Base-by-base conservation (phyloP, 2,329 filamentous ascomycete species). In the Aciculosporium take region DNA sequence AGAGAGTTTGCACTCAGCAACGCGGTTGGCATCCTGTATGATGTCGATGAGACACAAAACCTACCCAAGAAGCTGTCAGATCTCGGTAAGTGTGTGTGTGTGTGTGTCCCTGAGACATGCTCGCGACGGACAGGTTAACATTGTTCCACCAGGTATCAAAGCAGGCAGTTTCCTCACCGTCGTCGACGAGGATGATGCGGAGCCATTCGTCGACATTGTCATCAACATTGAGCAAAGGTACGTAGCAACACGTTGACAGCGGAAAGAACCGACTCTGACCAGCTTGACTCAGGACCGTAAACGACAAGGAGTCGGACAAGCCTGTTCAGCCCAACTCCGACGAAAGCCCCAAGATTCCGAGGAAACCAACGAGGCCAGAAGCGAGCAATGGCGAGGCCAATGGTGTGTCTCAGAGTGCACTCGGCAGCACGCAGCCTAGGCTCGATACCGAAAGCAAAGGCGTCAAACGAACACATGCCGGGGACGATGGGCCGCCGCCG, bases 21-120 rank as follows among this genome's bases (percentile, higher is more conserved):
- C 43, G 80, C 86, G 6, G 67, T 73, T 8, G 81, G 81, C 39
- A 69, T 88, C n/a, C 69, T 96, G 32, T 96, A 94, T 53, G 91
- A 96, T 53, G 75, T 80, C 0, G 91, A 96, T 42, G 76, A 94
- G 53, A 85, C 85, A 4, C 84, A 93, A 43, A 93, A 95, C 52
- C 65, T 96, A 1, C 60, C 68, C 1, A 93, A 86, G 65, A 87
- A 82, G 46, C 71, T 98, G 39, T 69, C 62, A 21, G 84, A 94
- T 17, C 69, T 95, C 7, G 84, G 76, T 75, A 66, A 51, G 64
- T 30, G 15, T 27, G 24, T 12, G 17, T 17, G 6, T 23, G 18
- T 23, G 20, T 9, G 17, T 18, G 5, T 27, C 3, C n/a, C n/a
- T n/a, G n/a, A n/a, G n/a, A 6, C n/a, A 17, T 17, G 13, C 15